Base-by-base conservation (phyloP, 1,284 basidiomycete genomes). In the Vanrija pseudolonga region DNA sequence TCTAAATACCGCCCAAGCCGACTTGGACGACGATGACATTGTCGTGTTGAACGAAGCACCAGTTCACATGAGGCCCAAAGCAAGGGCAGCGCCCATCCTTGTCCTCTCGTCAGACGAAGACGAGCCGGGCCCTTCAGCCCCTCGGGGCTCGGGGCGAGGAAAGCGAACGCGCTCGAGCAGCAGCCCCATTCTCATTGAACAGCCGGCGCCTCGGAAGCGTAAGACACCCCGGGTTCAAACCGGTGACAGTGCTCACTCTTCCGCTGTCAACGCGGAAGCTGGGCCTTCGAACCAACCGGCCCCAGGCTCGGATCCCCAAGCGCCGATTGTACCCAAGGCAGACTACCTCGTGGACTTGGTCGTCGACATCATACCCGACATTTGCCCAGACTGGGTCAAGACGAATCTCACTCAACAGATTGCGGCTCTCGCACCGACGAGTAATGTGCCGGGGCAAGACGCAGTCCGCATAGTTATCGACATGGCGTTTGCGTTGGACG, bases 341-440 rank as follows among this genome's bases (percentile, higher is more conserved):
- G 55, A 56, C 18, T 56, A 64, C 26, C 57, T 65, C 32, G 51
- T 75, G 1, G 62, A 64, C 8, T 38, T 55, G 6, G 62, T 75
- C 2, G 58, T 70, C 23, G 70, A 72, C 19, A 59, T 76, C 46
- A 52, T 76, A 1, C 73, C 73, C 3, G 70, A 76, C 46, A 53
- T 71, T 15, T 64, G 61, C 51, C 50, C 57, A 5, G 55, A 45
- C 14, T 71, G 66, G 64, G 64, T 61, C 37, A 40, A 45, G 23
- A 39, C 48, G 22, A 40, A 53, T 4, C 50, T 59, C 3, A 40
- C 47, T 6, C 24, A 24, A 8, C 6, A 51, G 15, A 50, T 65
- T 2, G 26, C 38, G 3, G 28, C 52, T 18, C 41, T 70, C 7
- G 41, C 51, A 2, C 18, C 23, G 6, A 41, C 57, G 15, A 28